Evolutionary conservation across 2,329 filamentous ascomycete species (phyloP), one percentile per base, ranked within the genome.

Genomic region (Penicillium sp.): DNA sequence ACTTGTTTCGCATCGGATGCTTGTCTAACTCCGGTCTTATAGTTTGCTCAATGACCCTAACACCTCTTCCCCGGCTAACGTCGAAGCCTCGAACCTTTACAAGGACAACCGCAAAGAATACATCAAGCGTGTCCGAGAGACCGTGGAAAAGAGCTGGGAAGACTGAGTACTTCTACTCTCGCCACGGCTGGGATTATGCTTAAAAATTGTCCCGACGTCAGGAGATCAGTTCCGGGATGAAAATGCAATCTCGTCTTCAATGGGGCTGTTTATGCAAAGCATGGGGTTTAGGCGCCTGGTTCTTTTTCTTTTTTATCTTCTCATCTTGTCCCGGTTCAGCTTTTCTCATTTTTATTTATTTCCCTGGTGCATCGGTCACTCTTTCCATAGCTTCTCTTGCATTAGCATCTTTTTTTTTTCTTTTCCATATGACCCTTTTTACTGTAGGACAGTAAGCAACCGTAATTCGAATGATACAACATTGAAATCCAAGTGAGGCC

Each of bases 131-230:
- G 95, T 99, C 44, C 84, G 92, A 48, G 95, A 98, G 80, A 97
- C 93, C 0, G 95, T 99, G 16, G 95, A 99, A 82, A 98, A 97
- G 85, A 98, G 93, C 80, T 99, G 95, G 95, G 95, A 98, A 63
- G 93, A 97, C 70, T 96, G 74, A 70, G 14, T 8, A 13, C 33
- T 31, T 25, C 14, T 26, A 27, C 11, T 42, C 39, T 44, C 57
- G 21, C 57, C 26, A 7, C 23, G 37, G 37, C 11, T 31, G 35
- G 21, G 11, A 33, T 52, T 29, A 23, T 23, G 23, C 60, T 55
- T 54, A 31, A 51, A 54, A 43, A 31, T 51, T 55, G 47, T 54
- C 43, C 53, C 44, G 50, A 58, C 53, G 51, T 54, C 54, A 51
- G 47, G 35, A 53, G 58, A 62, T 45, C 46, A 57, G 51, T 58